Evolutionary conservation across 257 asterid species (phyloP).

Genomic region (Mentha longifolia): DNA sequence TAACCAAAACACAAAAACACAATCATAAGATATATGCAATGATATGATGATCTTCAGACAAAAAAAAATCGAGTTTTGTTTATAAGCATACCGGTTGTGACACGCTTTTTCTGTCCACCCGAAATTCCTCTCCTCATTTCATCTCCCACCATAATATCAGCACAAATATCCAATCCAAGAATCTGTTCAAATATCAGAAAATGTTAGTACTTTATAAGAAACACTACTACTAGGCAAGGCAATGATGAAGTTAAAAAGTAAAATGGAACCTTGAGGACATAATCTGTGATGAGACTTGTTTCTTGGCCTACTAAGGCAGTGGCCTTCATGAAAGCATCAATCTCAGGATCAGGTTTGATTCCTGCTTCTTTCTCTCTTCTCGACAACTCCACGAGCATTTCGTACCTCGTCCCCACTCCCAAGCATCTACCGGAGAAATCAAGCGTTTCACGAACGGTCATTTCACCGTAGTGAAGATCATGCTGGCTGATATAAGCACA

Average conservation of each 20-base stretch:
- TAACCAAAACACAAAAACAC: background rate
- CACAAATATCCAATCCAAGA: slow-evolving; percentile 89
- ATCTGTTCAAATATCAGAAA: slow-evolving; percentile 50
- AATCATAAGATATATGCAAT: too few species aligned
- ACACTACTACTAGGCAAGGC: too few species aligned
- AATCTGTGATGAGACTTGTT: slow-evolving; percentile 81
- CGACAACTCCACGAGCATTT: slow-evolving; percentile 51
- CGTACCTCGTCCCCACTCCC: slow-evolving; percentile 92
- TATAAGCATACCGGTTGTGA: slow-evolving; percentile 67
- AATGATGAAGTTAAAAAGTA: background rate
- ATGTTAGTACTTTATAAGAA: slow-evolving; percentile 29
- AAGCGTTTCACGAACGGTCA: slow-evolving; percentile 91
- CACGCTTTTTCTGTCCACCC: slow-evolving; percentile 94
- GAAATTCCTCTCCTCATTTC: slow-evolving; percentile 94
- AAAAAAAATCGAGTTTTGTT: too few species aligned
- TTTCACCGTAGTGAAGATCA: slow-evolving; percentile 89
- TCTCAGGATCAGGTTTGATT: slow-evolving; percentile 50
- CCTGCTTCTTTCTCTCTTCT: slow-evolving; percentile 52
- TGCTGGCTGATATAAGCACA: slow-evolving; percentile 91
- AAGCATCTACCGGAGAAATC: slow-evolving; percentile 91
- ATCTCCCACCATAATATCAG: slow-evolving; percentile 92
- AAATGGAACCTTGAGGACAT: slow-evolving; percentile 74
- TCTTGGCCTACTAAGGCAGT: slow-evolving; percentile 76
- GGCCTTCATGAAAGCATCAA: slow-evolving; percentile 68
- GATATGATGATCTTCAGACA: background rate